Percentiles rank a stretch among this genome's conserved stretches.
These are phyloP conservation scores for Malus asiatica DNA, from an alignment of 306 rosid genomes.

Conservation along the genomic window DNA sequence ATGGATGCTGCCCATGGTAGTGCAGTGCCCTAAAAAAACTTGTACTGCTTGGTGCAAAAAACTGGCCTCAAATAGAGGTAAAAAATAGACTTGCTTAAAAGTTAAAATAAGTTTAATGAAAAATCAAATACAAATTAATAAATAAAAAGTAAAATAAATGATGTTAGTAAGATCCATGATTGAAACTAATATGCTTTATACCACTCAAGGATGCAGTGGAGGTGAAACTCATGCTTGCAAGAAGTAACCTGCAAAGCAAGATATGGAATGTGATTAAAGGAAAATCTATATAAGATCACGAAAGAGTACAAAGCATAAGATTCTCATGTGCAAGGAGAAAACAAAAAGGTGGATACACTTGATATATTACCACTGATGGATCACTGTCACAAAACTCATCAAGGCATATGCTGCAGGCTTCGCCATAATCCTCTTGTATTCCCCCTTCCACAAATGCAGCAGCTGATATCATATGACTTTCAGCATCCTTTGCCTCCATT, in stretches of 20 bases:
- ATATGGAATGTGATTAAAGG: constrained; percentile 18
- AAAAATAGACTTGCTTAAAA: not conserved
- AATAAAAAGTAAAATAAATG: not conserved
- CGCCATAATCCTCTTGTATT: constrained; percentile 73
- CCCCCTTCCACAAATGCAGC: constrained; percentile 98
- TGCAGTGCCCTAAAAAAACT: not conserved
- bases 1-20: not conserved
- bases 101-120: not conserved
- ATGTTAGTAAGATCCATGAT: not conserved
- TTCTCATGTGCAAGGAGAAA: not conserved
- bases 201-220: constrained; percentile 99
- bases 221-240: constrained; percentile 92
- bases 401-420: constrained; percentile 96
- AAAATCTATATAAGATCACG: constrained; percentile 1
- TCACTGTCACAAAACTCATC: constrained; percentile 75
- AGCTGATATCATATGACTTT: constrained; percentile 59
- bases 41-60: not conserved
- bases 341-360: not conserved
- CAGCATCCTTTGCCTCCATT: constrained; percentile 38
- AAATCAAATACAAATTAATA: not conserved
- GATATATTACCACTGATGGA: constrained; percentile 64
- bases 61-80: not conserved
- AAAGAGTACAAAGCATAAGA: not conserved
- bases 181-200: constrained; percentile 14
- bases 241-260: constrained; percentile 53